Conservation (phyloP, 192 early-diverging fungal genomes). For the Rhizoclosmatium sp. region DNA sequence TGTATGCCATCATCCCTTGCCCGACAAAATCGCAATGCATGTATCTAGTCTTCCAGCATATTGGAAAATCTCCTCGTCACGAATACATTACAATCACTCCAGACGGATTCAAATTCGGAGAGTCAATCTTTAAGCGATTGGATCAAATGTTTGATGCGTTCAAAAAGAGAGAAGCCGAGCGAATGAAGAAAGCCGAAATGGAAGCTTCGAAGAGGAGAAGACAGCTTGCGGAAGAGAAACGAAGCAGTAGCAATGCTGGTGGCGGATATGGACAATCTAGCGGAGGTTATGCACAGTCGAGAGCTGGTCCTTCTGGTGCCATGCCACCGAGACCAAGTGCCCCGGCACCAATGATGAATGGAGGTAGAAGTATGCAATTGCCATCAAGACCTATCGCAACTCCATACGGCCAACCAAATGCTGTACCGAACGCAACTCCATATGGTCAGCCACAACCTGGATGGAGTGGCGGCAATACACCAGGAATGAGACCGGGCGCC, state of each 20-base stretch:
- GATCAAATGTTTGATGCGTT: constrained; percentile 78
- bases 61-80: constrained; percentile 64
- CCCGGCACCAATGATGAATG: neutral
- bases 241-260: neutral
- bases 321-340: constrained; percentile 14
- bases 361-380: neutral
- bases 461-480: neutral
- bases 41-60: constrained; percentile 79
- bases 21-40: constrained; percentile 76
- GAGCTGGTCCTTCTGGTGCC: neutral
- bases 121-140: constrained; percentile 71
- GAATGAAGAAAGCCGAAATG: constrained; percentile 9
- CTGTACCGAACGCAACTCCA: neutral
- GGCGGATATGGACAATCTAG: neutral
- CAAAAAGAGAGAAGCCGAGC: constrained; percentile 61
- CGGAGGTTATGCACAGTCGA: neutral
- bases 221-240: neutral
- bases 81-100: constrained; percentile 82
- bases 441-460: constrained; percentile 11
- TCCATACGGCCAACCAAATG: neutral
- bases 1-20: constrained; percentile 82
- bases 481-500: constrained; percentile 2
- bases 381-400: neutral
- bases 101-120: constrained; percentile 76
- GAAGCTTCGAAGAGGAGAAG: neutral